Base-by-base conservation (phyloP, 176 grass and related monocot species). In the Phyllostachys edulis region DNA sequence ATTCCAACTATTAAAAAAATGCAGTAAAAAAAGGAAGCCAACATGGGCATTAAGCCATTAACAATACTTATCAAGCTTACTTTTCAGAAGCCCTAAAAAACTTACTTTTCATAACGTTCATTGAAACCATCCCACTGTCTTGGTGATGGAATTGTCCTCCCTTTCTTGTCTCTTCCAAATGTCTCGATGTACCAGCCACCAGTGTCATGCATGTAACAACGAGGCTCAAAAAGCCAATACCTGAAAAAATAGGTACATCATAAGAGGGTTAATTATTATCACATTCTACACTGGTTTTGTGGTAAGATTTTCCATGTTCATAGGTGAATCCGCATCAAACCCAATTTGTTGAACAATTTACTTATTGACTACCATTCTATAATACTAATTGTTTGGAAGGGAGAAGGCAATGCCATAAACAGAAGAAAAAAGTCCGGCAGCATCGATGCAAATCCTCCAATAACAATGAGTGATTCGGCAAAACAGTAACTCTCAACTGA, bases 111-210 rank as follows among this genome's bases (percentile, higher is more conserved):
- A 59, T 83, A 80, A 68, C 80, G 83, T 51, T 95, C 89, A 81
- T 29, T 78, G 42, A 92, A 87, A 83, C 72, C 66, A 93, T 98
- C 91, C 96, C 93, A 98, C 41, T 90, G 87, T 60, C 96, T 95
- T 46, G 84, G 87, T 57, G 96, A 95, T 57, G 81, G 87, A 46
- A 84, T 71, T 15, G 82, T 92, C 68, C 71, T 93, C 41, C 91
- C 91, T 90, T 92, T 98, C 55, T 90, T 85, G 72, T 95, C 85
- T 69, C 78, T 89, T 37, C 89, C 96, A 90, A 87, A 98, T 83
- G 96, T 98, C 77, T 98, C 96, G 5, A 98, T 80, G 39, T 98
- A 98, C 96, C 96, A 98, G 44, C 96, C 96, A 87, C 96, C 96
- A 79, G 94, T 83, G 24, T 95, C 96, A 89, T 98, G 96, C 89